phyloP scores from a whole-genome alignment of 177 flowering plant genomes.

The Tripterygium wilfordii region DNA sequence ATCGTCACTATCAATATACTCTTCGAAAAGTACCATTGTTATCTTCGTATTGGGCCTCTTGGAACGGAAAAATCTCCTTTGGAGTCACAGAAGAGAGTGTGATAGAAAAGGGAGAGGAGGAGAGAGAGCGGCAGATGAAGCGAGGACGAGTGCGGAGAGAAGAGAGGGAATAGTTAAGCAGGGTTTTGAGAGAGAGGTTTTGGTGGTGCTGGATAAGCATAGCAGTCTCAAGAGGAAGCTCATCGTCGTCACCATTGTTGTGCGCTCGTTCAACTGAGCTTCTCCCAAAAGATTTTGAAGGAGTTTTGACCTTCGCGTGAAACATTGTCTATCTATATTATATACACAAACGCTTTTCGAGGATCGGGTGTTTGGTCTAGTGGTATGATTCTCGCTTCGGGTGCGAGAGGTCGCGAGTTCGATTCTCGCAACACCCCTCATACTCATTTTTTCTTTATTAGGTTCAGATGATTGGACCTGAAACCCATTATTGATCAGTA shows the following conservation, averaged over 20 bases:
- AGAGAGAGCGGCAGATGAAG: slow-evolving; percentile 10
- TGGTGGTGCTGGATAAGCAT: slow-evolving; percentile 1
- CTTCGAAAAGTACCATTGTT: neutral
- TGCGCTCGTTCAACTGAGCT: too few species aligned
- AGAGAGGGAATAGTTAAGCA: neutral
- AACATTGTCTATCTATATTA: too few species aligned
- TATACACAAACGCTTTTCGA: neutral
- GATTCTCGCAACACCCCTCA: slow-evolving; percentile 81
- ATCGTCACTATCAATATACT: slow-evolving; percentile 1
- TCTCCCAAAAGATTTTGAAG: neutral
- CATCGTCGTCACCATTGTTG: too few species aligned
- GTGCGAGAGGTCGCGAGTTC: slow-evolving; percentile 99
- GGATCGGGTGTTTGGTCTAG: slow-evolving; percentile 78
- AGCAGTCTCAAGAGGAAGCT: slow-evolving; percentile 12
- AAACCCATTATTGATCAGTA: too few species aligned
- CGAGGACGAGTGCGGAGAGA: slow-evolving; percentile 1
- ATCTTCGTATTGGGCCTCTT: neutral
- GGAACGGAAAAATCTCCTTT: too few species aligned
- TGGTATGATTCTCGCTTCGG: slow-evolving; percentile 98
- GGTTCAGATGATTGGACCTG: slow-evolving; percentile 7
- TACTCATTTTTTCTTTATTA: neutral
- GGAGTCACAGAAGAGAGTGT: too few species aligned
- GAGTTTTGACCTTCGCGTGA: too few species aligned
- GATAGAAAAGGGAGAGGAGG: neutral
- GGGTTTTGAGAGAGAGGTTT: neutral